Conservation (phyloP, 306 rosid species). For the Oemleria cerasiformis region DNA sequence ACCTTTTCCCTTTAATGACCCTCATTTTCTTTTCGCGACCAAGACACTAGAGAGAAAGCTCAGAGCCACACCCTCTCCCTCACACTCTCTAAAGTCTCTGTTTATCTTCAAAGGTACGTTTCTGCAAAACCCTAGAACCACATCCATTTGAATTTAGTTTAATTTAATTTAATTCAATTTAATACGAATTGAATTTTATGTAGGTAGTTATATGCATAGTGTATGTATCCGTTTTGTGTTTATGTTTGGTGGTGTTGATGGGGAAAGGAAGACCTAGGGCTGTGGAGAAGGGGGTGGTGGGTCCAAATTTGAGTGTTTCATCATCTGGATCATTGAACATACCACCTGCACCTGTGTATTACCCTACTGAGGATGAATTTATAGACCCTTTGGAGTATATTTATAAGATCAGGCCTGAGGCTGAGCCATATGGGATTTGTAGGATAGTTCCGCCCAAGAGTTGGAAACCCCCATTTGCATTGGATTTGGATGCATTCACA, state of each 20-base stretch:
- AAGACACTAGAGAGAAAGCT: neutral
- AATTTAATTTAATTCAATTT: neutral
- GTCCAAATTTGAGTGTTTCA: slow-evolving; percentile 53
- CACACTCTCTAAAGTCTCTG: neutral
- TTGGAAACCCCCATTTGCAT: slow-evolving; percentile 96
- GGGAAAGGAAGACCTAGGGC: slow-evolving; percentile 95
- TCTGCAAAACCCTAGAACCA: slow-evolving; percentile 19
- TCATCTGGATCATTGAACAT: slow-evolving; percentile 44
- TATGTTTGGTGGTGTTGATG: slow-evolving; percentile 38
- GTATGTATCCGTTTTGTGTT: slow-evolving; percentile 27
- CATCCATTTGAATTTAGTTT: slow-evolving; percentile 3
- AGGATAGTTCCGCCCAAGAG: slow-evolving; percentile 77
- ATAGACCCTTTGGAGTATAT: slow-evolving; percentile 84
- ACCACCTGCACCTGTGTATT: slow-evolving; percentile 77
- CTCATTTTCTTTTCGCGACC: neutral
- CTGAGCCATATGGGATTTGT: slow-evolving; percentile 90
- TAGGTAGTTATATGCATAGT: slow-evolving; percentile 7
- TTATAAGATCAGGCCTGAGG: slow-evolving; percentile 76
- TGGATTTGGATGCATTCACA: slow-evolving; percentile 58
- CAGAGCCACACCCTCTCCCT: neutral
- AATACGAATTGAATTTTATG: neutral
- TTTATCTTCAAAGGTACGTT: slow-evolving; percentile 31
- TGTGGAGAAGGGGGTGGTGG: slow-evolving; percentile 75
- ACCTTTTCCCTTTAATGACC: neutral
- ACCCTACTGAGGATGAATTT: slow-evolving; percentile 85